Base-by-base conservation (phyloP, 352 stramenopile species). In the Albugo laibachii region DNA sequence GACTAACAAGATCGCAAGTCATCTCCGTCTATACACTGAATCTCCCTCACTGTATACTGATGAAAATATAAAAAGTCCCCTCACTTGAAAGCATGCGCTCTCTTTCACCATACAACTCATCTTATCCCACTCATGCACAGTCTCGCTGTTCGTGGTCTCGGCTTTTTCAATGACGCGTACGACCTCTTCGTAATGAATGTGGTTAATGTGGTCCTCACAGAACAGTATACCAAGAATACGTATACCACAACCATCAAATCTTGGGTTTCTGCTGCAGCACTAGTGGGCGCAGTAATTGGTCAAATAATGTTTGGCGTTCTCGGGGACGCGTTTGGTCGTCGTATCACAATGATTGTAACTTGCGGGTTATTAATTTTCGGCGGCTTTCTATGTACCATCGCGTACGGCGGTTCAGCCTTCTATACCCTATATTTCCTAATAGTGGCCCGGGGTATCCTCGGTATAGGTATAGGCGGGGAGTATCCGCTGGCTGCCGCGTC, bases 101-200 rank as follows among this genome's bases (percentile, higher is more conserved):
- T 31, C 24, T 31, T 10, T 31, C 24, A 31, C 3, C 24, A 10
- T 3, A 31, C 24, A 31, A 3, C 8, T 31, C 24, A 31, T 3
- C 24, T 31, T 31, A 31, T 31, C 24, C 38, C 8, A 11, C 12
- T 41, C 61, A 69, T 80, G 59, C 77, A 80, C 55, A 74, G 66
- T 52, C 80, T 78, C 36, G 46, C 82, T 14, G 57, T 85, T 12
- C 69, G 73, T 16, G 69, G 73, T 40, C 66, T 85, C 49, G 69
- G 73, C 47, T 84, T 84, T 59, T 84, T 73, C 58, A 80, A 80
- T 41, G 71, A 81, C 54, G 64, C 71, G 24, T 83, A 81, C 58
- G 71, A 84, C 36, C 65, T 84, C n/a, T 82, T 84, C 49, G 67
- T 82, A 45, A 81, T 84, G 69, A 84, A 84, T 52, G 59, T 85